These are phyloP conservation scores for Ophiostoma fasciatum DNA, from an alignment of 2,329 filamentous ascomycete genomes.

Conservation along the genomic window DNA sequence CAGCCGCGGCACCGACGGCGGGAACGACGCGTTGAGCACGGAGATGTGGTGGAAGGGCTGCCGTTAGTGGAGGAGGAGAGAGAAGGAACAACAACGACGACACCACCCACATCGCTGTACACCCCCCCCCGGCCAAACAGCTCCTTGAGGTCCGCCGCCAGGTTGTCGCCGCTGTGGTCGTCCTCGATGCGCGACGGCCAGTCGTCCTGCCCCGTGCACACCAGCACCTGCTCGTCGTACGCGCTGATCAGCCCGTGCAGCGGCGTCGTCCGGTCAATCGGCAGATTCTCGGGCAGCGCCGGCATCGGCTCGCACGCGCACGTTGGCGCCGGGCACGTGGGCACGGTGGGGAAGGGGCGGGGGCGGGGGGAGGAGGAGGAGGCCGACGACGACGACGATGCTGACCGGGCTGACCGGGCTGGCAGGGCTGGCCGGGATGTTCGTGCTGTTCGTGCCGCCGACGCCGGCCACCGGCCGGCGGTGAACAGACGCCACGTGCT, in stretches of 20 bases:
- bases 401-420: too few relatives aligned
- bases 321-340: slow-evolving; percentile 57
- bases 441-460: too few relatives aligned
- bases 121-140: slow-evolving; percentile 50
- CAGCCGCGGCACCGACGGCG: slow-evolving; percentile 35
- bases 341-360: slow-evolving; percentile 27
- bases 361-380: too few relatives aligned
- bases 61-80: slow-evolving; percentile 7
- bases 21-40: slow-evolving; percentile 62
- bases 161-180: slow-evolving; percentile 50
- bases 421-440: too few relatives aligned
- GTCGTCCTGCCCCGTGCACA: slow-evolving; percentile 67
- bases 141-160: slow-evolving; percentile 59
- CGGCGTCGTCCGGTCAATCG: slow-evolving; percentile 56
- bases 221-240: slow-evolving; percentile 69
- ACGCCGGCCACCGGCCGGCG: too few relatives aligned
- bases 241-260: slow-evolving; percentile 64
- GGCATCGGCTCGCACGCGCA: slow-evolving; percentile 61
- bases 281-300: slow-evolving; percentile 46
- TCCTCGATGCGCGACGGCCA: slow-evolving; percentile 80
- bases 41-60: slow-evolving; percentile 76
- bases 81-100: background rate
- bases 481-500: too few relatives aligned
- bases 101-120: slow-evolving; percentile 46
- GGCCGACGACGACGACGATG: too few relatives aligned